Evolutionary conservation across 1,284 basidiomycete genomes (phyloP).

Genomic region (Ganoderma sp.): DNA sequence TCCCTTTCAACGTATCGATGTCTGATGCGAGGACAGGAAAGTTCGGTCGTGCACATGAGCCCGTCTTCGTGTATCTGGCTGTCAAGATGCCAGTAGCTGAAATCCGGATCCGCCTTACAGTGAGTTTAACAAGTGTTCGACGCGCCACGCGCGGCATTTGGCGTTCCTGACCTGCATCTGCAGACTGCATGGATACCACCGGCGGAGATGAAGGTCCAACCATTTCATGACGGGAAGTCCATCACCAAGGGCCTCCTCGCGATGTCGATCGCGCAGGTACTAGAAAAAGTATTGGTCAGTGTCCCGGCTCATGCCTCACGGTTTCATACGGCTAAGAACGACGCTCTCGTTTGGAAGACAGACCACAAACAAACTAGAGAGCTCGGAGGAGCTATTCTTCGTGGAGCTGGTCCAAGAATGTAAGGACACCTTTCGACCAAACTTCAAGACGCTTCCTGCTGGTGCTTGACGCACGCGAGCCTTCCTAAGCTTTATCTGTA

Average conservation of each 20-base stretch:
- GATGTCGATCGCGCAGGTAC: background rate
- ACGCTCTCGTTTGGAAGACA: background rate
- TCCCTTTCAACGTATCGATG: background rate
- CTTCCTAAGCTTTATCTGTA: background rate
- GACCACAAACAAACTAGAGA: background rate
- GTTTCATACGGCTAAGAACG: too few species aligned
- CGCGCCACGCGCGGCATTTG: too few species aligned
- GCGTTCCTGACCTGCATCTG: too few species aligned
- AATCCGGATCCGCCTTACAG: background rate
- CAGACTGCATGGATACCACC: too few species aligned
- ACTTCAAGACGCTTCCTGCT: background rate
- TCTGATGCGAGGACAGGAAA: background rate
- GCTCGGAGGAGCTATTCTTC: background rate
- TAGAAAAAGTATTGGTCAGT: background rate
- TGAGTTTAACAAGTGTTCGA: too few species aligned
- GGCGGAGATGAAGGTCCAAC: background rate
- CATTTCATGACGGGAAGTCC: background rate
- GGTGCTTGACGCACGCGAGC: background rate
- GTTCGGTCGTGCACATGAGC: background rate
- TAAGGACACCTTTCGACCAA: background rate
- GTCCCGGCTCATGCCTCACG: too few species aligned
- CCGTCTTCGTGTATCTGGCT: background rate
- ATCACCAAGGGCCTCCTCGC: slow-evolving; percentile 1
- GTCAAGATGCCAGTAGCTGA: background rate
- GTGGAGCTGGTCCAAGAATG: background rate